A percentile compares a stretch with the other conserved stretches of the same genome.
Conservation (phyloP, 176 grass and related monocot genomes). For the Bromus sterilis region DNA sequence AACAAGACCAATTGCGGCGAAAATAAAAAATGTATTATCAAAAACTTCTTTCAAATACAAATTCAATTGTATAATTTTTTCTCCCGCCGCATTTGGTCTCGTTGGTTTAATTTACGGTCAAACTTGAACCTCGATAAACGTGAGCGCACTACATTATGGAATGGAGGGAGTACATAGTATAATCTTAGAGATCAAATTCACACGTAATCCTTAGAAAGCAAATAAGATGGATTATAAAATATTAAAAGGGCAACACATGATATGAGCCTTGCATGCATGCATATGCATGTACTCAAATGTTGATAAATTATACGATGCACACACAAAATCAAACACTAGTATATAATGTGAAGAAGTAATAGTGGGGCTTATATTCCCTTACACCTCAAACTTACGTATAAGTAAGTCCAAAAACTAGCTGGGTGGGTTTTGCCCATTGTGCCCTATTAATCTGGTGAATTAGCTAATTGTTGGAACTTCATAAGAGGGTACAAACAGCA, state of each 20-base stretch:
- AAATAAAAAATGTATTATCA: too few relatives aligned
- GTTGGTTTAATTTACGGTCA: too few relatives aligned
- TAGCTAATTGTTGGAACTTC: background rate
- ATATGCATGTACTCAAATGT: background rate
- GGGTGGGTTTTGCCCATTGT: background rate
- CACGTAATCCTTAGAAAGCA: background rate
- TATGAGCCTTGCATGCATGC: background rate
- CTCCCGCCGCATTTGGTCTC: too few relatives aligned
- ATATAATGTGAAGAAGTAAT: background rate
- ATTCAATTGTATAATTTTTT: too few relatives aligned
- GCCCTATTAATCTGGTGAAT: background rate
- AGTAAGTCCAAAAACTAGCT: background rate
- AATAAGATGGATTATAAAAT: background rate
- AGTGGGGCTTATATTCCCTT: background rate
- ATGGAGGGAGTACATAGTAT: too few relatives aligned
- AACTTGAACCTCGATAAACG: too few relatives aligned
- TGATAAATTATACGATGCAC: background rate
- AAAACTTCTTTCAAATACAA: too few relatives aligned
- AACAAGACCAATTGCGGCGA: too few relatives aligned
- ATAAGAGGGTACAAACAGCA: background rate
- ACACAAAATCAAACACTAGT: background rate
- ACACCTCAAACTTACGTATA: background rate
- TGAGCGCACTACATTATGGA: too few relatives aligned
- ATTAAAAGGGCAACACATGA: background rate
- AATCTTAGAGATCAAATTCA: background rate